A percentile compares a stretch with the other conserved stretches of the same genome.
These are phyloP conservation scores for Achaetomiella virescens DNA, from an alignment of 495 filamentous ascomycete species.

Conservation along the genomic window DNA sequence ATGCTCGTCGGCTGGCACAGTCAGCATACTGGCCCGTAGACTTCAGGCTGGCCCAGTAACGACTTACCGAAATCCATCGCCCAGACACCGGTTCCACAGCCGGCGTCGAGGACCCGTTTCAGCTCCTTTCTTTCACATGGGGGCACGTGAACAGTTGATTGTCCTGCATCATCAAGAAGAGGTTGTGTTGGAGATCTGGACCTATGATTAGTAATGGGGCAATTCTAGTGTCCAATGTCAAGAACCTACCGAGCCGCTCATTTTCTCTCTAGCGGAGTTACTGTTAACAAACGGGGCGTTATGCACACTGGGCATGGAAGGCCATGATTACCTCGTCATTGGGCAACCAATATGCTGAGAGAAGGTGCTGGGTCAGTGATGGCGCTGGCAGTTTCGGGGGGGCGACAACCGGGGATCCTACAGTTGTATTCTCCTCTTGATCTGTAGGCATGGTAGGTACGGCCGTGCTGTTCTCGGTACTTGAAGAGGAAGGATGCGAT, in stretches of 20 bases:
- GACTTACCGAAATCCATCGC: constrained; percentile 42
- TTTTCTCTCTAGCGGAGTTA: no score
- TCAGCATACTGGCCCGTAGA: neutral
- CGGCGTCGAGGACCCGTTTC: constrained; percentile 48
- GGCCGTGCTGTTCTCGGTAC: constrained; percentile 38
- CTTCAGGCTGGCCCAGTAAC: no score
- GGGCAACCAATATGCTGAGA: neutral
- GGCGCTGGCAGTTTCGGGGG: neutral
- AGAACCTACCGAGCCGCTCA: no score
- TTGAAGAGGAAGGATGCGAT: neutral
- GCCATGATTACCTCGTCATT: constrained; percentile 1
- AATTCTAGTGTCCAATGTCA: no score
- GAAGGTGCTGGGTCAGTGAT: neutral
- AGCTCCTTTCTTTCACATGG: neutral
- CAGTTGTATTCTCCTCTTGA: neutral
- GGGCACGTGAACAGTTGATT: neutral
- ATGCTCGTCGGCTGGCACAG: constrained; percentile 1
- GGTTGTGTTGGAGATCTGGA: constrained; percentile 10
- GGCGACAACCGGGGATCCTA: neutral
- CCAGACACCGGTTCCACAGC: constrained; percentile 46
- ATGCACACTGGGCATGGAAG: no score
- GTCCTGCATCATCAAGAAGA: constrained; percentile 7
- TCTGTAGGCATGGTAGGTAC: constrained; percentile 7
- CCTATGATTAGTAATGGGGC: neutral
- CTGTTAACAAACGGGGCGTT: no score